These are phyloP conservation scores for Kwoniella newhampshirensis DNA, from an alignment of 768 basidiomycete species.

Conservation along the genomic window DNA sequence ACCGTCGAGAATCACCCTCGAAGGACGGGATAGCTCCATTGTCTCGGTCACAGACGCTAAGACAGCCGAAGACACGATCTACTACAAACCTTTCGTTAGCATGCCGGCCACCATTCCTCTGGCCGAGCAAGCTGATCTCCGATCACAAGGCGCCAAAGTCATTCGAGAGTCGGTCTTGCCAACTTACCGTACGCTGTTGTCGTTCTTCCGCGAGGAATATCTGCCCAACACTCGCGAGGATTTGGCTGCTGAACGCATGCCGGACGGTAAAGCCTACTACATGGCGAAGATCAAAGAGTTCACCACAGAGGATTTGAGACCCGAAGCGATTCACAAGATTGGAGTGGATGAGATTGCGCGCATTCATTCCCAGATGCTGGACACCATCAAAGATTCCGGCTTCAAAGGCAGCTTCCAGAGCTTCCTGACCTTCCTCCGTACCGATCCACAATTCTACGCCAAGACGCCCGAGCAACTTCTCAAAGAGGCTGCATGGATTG, in stretches of 20 bases:
- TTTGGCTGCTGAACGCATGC: conserved; percentile 16
- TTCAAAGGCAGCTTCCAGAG: conserved; percentile 16
- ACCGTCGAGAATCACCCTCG: conserved; percentile 15
- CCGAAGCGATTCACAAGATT: conserved; percentile 18
- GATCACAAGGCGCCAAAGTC: neutral
- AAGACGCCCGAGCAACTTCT: conserved; percentile 21
- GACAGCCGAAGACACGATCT: conserved; percentile 12
- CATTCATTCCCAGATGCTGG: conserved; percentile 9
- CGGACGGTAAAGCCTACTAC: conserved; percentile 20
- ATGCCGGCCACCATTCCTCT: conserved; percentile 7
- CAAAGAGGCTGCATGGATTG: conserved; percentile 22
- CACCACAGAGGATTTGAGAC: conserved; percentile 8
- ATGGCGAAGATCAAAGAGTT: conserved; percentile 21
- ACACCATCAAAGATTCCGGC: conserved; percentile 10
- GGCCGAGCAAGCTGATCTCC: conserved; percentile 9
- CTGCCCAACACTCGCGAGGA: conserved; percentile 14
- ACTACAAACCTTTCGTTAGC: conserved; percentile 16
- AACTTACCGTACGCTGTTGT: conserved; percentile 12
- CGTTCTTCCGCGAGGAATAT: conserved; percentile 17
- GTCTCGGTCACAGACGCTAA: conserved; percentile 7
- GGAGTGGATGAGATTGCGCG: conserved; percentile 16
- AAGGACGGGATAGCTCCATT: conserved; percentile 17
- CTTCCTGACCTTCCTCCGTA: conserved; percentile 19
- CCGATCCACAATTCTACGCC: conserved; percentile 24
- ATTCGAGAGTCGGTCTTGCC: conserved; percentile 12